Evolutionary conservation across 2,329 filamentous ascomycete species (phyloP).

Genomic region (Aspergillus sojae): DNA sequence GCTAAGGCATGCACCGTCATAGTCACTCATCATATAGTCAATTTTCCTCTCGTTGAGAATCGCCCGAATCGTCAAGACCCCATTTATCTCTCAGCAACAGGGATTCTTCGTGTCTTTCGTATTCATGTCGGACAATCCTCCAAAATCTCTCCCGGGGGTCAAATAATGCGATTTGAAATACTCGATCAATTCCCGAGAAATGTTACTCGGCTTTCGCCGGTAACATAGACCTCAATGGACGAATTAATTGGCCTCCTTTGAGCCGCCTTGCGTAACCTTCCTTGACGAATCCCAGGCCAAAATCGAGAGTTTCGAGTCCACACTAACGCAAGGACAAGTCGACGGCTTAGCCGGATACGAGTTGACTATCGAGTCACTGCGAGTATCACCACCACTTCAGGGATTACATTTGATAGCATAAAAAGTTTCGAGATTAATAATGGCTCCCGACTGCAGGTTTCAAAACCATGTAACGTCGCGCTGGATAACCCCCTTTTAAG

Average conservation of each 20-base stretch:
- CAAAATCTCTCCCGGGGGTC: not conserved
- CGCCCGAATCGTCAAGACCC: constrained; percentile 1
- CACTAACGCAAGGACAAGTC: constrained; percentile 6
- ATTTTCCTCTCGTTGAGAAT: not conserved
- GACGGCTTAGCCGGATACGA: constrained; percentile 15
- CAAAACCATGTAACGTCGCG: not conserved
- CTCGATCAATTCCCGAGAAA: not conserved
- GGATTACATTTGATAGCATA: no score
- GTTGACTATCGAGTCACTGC: constrained; percentile 7
- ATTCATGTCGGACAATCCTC: not conserved
- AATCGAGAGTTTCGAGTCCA: not conserved
- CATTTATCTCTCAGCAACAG: not conserved
- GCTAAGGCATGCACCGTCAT: not conserved
- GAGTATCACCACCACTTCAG: not conserved
- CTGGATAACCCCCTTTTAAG: not conserved
- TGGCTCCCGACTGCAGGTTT: not conserved
- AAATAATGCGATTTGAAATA: not conserved
- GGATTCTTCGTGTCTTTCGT: not conserved
- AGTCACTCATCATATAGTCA: not conserved
- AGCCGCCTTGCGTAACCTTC: constrained; percentile 17
- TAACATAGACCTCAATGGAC: not conserved
- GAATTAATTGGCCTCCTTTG: constrained; percentile 10
- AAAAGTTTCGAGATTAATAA: not conserved
- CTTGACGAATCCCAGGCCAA: constrained; percentile 9
- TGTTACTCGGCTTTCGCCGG: constrained; percentile 18